Base-by-base conservation (phyloP, 2,329 filamentous ascomycete genomes). In the Paracoccidioides lutzii region DNA sequence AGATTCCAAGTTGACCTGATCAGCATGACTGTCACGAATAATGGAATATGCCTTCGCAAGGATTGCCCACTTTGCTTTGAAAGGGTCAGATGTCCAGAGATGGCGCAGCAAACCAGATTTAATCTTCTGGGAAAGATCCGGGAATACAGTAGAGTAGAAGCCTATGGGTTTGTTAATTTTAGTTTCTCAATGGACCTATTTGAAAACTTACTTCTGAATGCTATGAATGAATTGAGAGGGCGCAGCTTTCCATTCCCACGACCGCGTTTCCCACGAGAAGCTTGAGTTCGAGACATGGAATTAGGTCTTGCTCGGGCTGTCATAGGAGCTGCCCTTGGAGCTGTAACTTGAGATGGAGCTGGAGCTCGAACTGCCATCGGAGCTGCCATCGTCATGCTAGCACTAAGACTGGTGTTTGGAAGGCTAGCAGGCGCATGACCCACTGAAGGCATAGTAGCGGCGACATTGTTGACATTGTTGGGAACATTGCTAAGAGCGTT, bases 31-130 rank as follows among this genome's bases (percentile, higher is more conserved):
- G 61, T 80, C 78, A 50, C 78, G 74, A 50, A 79, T 70, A 58
- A 74, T 71, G 37, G 78, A 81, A 70, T 79, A 81, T 15, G 78
- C 76, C 62, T 78, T 79, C 50, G 77, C 75, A 56, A 81, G 65
- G 57, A 81, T 67, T 50, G 71, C 71, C 77, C 78, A 81, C 60
- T 78, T 74, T 57, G 72, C 70, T 61, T 77, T 73, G 68, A 74
- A 75, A 49, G 69, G 70, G 59, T 81, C 78, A 40, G 69, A 66
- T 51, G 71, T 65, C 79, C 78, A 81, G 58, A 80, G 68, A 35
- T 66, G 63, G 28, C 70, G 74, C 57, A 81, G 65, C 58, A 75
- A 69, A 12, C 72, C 73, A 43, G 78, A 81, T 54, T 77, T 76
- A 43, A 71, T 69, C 68, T 80, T 80, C 67, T 81, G 79, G 41